Evolutionary conservation across 2,329 filamentous ascomycete genomes (phyloP).

Genomic region (Penicillium sp.): DNA sequence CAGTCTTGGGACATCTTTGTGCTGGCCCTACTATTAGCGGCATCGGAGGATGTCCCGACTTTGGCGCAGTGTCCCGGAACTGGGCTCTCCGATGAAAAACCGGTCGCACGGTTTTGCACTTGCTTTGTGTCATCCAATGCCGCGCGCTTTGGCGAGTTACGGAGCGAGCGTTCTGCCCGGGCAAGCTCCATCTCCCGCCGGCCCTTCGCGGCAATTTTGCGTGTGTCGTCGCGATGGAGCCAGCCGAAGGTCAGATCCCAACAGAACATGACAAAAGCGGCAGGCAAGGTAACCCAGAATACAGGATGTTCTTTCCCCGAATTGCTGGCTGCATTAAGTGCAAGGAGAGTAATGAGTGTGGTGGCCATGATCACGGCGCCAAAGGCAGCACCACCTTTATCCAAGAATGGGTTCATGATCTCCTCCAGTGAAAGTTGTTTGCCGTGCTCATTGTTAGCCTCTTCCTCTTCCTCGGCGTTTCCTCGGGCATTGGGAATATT

Average conservation of each 20-base stretch:
- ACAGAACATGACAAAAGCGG: conserved; percentile 62
- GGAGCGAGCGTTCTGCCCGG: conserved; percentile 34
- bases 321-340: conserved; percentile 59
- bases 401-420: conserved; percentile 70
- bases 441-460: conserved; percentile 48
- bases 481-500: conserved; percentile 64
- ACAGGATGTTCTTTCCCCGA: conserved; percentile 53
- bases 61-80: background rate
- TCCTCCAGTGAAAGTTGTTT: conserved; percentile 62
- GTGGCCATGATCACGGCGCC: conserved; percentile 63
- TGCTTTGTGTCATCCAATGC: background rate
- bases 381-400: conserved; percentile 61
- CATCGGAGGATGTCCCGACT: background rate
- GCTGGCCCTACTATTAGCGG: background rate
- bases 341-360: conserved; percentile 62
- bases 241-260: conserved; percentile 65
- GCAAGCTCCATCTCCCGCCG: conserved; percentile 47
- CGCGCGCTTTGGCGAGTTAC: conserved; percentile 4
- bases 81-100: background rate
- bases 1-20: background rate
- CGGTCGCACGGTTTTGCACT: background rate
- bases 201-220: conserved; percentile 57
- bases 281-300: conserved; percentile 65
- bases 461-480: conserved; percentile 52
- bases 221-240: conserved; percentile 58